A percentile compares a stretch with the other conserved stretches of the same genome.
Evolutionary conservation across 2,329 filamentous ascomycete species (phyloP).

Genomic region (Pseudogymnoascus sp.): DNA sequence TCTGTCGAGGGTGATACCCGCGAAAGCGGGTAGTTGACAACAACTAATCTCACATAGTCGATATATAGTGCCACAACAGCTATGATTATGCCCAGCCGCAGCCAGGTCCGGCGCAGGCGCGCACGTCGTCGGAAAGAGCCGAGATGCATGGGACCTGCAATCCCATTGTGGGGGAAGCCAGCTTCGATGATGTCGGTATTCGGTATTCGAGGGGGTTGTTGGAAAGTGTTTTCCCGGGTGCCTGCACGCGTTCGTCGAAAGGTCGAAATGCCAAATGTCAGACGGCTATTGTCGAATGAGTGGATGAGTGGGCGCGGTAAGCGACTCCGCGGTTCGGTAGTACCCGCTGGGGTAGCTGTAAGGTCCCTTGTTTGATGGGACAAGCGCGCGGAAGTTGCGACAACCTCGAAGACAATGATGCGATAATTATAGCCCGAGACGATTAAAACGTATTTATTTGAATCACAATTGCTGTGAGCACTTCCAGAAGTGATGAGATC

Average conservation of each 20-base stretch:
- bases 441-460: neutral
- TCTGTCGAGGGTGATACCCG: slow-evolving; percentile 8
- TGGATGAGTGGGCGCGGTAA: neutral
- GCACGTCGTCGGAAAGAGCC: slow-evolving; percentile 12
- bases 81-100: slow-evolving; percentile 12
- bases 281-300: neutral
- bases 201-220: neutral
- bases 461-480: neutral
- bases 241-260: slow-evolving; percentile 5
- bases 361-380: neutral
- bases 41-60: slow-evolving; percentile 11
- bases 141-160: slow-evolving; percentile 11
- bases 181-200: slow-evolving; percentile 4
- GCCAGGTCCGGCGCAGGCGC: slow-evolving; percentile 12
- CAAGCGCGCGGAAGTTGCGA: slow-evolving; percentile 1
- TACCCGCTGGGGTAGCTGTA: neutral
- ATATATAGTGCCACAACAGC: slow-evolving; percentile 11
- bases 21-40: neutral
- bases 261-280: neutral
- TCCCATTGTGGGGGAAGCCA: slow-evolving; percentile 5
- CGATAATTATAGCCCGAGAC: neutral
- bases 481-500: neutral
- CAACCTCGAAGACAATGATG: neutral
- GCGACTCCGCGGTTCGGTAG: neutral
- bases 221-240: neutral